Evolutionary conservation across 345 rosid species (phyloP).

Genomic region (Kandelia obovata): DNA sequence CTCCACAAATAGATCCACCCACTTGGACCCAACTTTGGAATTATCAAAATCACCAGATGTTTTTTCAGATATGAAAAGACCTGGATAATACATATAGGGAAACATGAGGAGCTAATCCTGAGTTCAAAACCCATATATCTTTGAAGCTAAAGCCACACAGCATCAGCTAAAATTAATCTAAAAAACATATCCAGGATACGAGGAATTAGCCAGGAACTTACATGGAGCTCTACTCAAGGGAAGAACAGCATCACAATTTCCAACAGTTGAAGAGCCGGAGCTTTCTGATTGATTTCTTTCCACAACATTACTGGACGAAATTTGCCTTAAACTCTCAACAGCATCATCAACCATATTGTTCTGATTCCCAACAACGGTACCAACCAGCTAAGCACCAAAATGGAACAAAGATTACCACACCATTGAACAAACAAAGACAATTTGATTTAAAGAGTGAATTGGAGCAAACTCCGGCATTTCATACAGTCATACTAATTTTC

Average conservation of each 20-base stretch:
- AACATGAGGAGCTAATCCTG: neutral
- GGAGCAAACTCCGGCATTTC: too few species aligned
- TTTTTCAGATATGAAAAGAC: slow-evolving; percentile 20
- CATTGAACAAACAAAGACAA: neutral
- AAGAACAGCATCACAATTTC: slow-evolving; percentile 18
- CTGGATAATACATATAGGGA: slow-evolving; percentile 9
- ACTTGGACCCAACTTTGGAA: slow-evolving; percentile 29
- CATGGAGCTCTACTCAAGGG: slow-evolving; percentile 13
- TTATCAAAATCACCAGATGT: slow-evolving; percentile 9
- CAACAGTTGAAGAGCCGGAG: slow-evolving; percentile 14
- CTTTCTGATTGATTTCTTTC: slow-evolving; percentile 20
- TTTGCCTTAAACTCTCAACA: slow-evolving; percentile 30
- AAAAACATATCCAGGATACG: neutral
- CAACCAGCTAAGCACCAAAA: slow-evolving; percentile 26
- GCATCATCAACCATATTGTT: slow-evolving; percentile 47
- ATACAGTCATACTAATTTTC: too few species aligned
- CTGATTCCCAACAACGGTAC: slow-evolving; percentile 28
- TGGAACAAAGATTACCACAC: slow-evolving; percentile 10
- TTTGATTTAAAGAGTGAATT: neutral
- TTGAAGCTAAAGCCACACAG: too few species aligned
- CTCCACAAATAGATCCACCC: slow-evolving; percentile 50
- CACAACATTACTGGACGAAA: slow-evolving; percentile 16
- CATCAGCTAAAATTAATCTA: neutral
- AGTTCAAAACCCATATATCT: neutral
- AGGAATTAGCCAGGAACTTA: slow-evolving; percentile 9